Evolutionary conservation across 2,329 filamentous ascomycete species (phyloP).

Genomic region (Zelopaecilomyces penicillatus): DNA sequence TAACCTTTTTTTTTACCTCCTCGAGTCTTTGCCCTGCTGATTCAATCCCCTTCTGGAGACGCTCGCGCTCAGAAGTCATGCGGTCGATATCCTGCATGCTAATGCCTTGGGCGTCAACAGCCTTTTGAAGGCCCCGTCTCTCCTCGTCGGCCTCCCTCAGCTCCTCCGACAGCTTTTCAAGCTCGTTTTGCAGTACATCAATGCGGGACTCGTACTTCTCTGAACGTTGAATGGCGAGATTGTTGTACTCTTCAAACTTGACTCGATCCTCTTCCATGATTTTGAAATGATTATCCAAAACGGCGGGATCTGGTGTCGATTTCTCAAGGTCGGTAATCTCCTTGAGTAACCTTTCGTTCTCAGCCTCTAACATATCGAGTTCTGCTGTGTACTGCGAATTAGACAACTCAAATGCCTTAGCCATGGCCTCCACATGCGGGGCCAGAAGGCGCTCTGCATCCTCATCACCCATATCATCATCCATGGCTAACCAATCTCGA

Average conservation of each 20-base stretch:
- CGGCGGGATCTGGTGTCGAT: slow-evolving; percentile 71
- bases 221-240: slow-evolving; percentile 70
- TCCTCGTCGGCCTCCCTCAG: slow-evolving; percentile 76
- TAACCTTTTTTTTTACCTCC: slow-evolving; percentile 72
- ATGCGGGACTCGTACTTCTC: slow-evolving; percentile 82
- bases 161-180: slow-evolving; percentile 69
- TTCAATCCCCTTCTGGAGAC: slow-evolving; percentile 83
- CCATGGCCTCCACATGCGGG: slow-evolving; percentile 84
- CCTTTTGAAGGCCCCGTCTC: slow-evolving; percentile 67
- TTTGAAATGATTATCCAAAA: slow-evolving; percentile 81
- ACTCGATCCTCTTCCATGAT: slow-evolving; percentile 89
- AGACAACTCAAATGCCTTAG: slow-evolving; percentile 71
- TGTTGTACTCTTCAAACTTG: slow-evolving; percentile 95
- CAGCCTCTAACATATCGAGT: slow-evolving; percentile 75
- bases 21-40: slow-evolving; percentile 67
- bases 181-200: slow-evolving; percentile 75
- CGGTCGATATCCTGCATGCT: slow-evolving; percentile 98
- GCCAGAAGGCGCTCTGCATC: slow-evolving; percentile 69
- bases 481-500: slow-evolving; percentile 86
- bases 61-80: slow-evolving; percentile 92
- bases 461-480: slow-evolving; percentile 81
- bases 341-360: slow-evolving; percentile 70
- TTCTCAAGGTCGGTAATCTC: slow-evolving; percentile 89
- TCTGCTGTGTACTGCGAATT: slow-evolving; percentile 82
- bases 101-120: slow-evolving; percentile 87